These are phyloP conservation scores for Phylloboletellus chloephorus DNA, from an alignment of 1,284 basidiomycete genomes.

Conservation along the genomic window DNA sequence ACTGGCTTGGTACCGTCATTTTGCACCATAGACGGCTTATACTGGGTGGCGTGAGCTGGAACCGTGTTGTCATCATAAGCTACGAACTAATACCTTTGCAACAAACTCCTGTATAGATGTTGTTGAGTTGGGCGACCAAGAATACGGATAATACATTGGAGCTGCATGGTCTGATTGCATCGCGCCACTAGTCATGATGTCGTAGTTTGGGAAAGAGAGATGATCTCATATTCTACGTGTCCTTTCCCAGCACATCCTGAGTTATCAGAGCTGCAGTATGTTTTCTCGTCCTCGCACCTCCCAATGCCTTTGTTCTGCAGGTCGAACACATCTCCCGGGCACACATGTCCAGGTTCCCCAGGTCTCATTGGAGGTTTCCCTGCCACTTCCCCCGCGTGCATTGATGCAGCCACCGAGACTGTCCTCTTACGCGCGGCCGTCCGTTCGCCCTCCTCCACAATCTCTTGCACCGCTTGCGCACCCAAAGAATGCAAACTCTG, in stretches of 20 bases:
- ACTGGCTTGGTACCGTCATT: conserved; percentile 71
- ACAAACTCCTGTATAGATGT: conserved; percentile 21
- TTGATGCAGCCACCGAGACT: conserved; percentile 59
- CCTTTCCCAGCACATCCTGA: too few species aligned
- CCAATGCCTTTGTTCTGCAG: conserved; percentile 27
- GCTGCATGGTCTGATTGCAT: conserved; percentile 15
- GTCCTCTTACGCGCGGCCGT: conserved; percentile 53
- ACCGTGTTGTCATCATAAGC: not conserved
- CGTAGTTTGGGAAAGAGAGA: too few species aligned
- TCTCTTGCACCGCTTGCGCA: conserved; percentile 23
- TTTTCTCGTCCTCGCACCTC: conserved; percentile 29
- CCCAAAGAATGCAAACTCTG: conserved; percentile 34
- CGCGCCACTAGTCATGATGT: conserved; percentile 14
- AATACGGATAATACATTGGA: conserved; percentile 17
- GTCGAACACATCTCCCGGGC: conserved; percentile 51
- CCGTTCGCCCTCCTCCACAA: conserved; percentile 39
- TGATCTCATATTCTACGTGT: too few species aligned
- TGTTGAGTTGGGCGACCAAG: conserved; percentile 22
- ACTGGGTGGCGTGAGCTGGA: conserved; percentile 36
- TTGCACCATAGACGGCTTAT: conserved; percentile 68
- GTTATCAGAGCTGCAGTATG: too few species aligned
- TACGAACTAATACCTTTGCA: conserved; percentile 18
- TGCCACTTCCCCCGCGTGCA: conserved; percentile 48
- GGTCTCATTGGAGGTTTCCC: conserved; percentile 40
- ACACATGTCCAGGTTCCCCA: conserved; percentile 24